These are phyloP conservation scores for Saxispiralis lemnorum DNA, from an alignment of 495 filamentous ascomycete genomes.

Conservation along the genomic window DNA sequence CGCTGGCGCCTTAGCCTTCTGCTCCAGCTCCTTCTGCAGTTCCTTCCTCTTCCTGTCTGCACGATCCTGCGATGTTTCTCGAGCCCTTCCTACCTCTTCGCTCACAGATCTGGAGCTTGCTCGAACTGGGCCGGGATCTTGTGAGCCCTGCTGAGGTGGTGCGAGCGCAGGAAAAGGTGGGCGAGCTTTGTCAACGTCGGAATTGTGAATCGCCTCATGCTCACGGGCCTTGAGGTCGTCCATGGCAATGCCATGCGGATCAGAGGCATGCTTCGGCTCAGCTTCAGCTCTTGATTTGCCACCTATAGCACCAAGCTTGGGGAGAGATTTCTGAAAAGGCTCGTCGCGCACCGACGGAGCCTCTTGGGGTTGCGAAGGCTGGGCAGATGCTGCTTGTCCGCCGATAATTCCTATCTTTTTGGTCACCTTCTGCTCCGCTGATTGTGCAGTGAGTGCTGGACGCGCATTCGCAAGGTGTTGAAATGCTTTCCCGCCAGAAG, in stretches of 20 bases:
- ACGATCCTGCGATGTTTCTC: conserved; percentile 23
- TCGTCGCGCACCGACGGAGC: background rate
- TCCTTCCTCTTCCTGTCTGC: conserved; percentile 23
- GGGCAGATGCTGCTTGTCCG: background rate
- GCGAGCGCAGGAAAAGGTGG: no score
- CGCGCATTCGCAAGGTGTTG: no score
- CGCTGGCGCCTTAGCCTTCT: conserved; percentile 19
- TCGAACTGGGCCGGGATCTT: background rate
- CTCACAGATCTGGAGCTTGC: no score
- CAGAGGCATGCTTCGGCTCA: background rate
- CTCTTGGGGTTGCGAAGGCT: background rate
- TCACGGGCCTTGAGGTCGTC: no score
- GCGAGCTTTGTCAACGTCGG: no score
- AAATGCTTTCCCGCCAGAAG: no score
- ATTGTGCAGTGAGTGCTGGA: no score
- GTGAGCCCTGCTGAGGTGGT: background rate
- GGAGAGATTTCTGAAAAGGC: background rate
- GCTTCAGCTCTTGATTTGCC: conserved; percentile 1
- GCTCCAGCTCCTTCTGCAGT: conserved; percentile 23
- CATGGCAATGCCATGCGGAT: no score
- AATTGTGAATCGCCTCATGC: no score
- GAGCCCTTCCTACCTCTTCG: background rate
- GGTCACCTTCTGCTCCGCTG: no score
- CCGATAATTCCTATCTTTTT: conserved; percentile 4
- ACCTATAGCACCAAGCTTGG: conserved; percentile 15